phyloP scores from a whole-genome alignment of 2,329 filamentous ascomycete genomes.

The Aspergillus hiratsukae region DNA sequence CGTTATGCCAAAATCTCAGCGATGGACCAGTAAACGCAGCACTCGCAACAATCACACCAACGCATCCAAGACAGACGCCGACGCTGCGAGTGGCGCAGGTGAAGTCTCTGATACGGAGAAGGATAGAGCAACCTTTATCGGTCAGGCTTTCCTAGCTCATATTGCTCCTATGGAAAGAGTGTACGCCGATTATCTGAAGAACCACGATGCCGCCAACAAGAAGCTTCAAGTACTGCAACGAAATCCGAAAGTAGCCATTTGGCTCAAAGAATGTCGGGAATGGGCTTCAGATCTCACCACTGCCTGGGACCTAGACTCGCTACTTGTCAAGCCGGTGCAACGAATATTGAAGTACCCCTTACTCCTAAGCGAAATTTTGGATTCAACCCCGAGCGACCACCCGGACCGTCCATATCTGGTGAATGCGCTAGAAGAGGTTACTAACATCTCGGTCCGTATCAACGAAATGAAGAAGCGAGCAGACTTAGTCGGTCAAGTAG shows the following conservation, averaged over 20 bases:
- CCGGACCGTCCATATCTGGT: constrained; percentile 72
- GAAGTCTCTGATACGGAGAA: constrained; percentile 49
- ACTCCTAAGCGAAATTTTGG: constrained; percentile 72
- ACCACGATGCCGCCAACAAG: constrained; percentile 61
- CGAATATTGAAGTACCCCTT: constrained; percentile 91
- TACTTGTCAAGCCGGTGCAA: constrained; percentile 97
- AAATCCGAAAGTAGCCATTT: constrained; percentile 64
- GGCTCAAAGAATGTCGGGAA: constrained; percentile 89
- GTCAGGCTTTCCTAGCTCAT: constrained; percentile 54
- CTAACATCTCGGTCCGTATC: constrained; percentile 62
- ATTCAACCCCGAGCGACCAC: constrained; percentile 75
- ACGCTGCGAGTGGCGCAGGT: constrained; percentile 17
- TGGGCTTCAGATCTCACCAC: constrained; percentile 88
- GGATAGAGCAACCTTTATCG: constrained; percentile 56
- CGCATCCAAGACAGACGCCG: constrained; percentile 27
- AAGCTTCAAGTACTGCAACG: constrained; percentile 49
- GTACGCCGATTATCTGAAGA: constrained; percentile 61
- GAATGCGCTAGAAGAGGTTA: constrained; percentile 66
- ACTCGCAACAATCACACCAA: constrained; percentile 36
- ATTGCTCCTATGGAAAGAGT: constrained; percentile 59
- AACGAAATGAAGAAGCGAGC: constrained; percentile 95
- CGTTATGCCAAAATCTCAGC: constrained; percentile 55
- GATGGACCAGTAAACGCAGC: constrained; percentile 51
- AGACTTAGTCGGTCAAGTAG: constrained; percentile 84
- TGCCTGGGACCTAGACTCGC: constrained; percentile 90